Evolutionary conservation across 768 basidiomycete species (phyloP).

Genomic region (Pholiota microspora): DNA sequence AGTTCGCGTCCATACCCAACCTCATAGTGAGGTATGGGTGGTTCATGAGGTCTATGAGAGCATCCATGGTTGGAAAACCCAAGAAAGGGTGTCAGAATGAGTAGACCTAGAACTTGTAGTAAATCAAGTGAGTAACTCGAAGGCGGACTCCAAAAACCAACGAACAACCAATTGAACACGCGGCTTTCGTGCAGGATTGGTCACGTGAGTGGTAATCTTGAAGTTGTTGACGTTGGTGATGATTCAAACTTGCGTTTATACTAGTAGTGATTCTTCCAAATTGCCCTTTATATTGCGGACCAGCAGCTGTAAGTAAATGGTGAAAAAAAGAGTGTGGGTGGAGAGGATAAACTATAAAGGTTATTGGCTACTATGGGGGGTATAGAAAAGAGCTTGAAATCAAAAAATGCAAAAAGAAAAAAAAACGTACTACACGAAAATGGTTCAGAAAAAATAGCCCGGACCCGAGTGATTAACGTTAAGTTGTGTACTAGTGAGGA

Average conservation of each 20-base stretch:
- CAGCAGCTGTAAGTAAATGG: conserved; percentile 11
- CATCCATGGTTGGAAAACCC: conserved; percentile 34
- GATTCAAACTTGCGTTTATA: too few species aligned
- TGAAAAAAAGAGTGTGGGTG: conserved; percentile 4
- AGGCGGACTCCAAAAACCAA: conserved; percentile 12
- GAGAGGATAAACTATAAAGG: conserved; percentile 2
- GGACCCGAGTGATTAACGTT: conserved; percentile 18
- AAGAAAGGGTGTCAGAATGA: conserved; percentile 9
- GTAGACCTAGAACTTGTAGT: neutral
- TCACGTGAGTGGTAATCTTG: conserved; percentile 11
- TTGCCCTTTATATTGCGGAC: conserved; percentile 9
- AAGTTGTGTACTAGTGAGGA: conserved; percentile 18
- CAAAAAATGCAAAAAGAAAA: conserved; percentile 2
- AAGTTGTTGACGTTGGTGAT: too few species aligned
- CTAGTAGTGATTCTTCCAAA: neutral
- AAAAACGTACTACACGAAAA: conserved; percentile 2
- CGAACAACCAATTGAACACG: conserved; percentile 24
- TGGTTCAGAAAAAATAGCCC: neutral
- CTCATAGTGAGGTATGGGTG: conserved; percentile 54
- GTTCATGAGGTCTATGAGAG: conserved; percentile 46
- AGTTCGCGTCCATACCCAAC: conserved; percentile 45
- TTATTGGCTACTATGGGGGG: conserved; percentile 3
- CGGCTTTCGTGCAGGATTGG: conserved; percentile 16
- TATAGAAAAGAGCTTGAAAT: conserved; percentile 1
- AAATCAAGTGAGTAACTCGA: too few species aligned